Base-by-base conservation (phyloP, 2,329 filamentous ascomycete genomes). In the Fusarium goolgardi region DNA sequence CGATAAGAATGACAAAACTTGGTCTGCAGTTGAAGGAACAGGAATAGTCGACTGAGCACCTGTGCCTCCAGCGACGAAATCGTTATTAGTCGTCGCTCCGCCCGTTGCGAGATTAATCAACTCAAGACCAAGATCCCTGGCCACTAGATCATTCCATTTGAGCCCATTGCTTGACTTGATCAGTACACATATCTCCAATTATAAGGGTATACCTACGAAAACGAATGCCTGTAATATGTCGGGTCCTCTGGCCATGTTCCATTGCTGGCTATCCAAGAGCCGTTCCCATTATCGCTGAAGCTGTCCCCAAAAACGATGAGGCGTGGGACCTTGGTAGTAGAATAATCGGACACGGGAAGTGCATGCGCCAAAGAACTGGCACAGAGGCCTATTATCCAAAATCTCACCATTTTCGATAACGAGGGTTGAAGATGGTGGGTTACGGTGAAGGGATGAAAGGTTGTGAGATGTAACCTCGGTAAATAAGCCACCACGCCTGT, bases 291-390 rank as follows among this genome's bases (percentile, higher is more conserved):
- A 2, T 69, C 66, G 31, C 66, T 69, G 45, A 69, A 69, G 44
- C 66, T 69, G 11, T 69, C 66, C 6, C 66, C 66, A n/a, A 69
- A 67, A 11, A 69, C 65, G 18, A 69, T 46, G n/a, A 69, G 47
- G 0, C 66, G 63, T 0, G 57, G 53, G 1, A 50, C 55, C 4
- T 31, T 43, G 20, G 23, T 5, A 29, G 23, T 5, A 18, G 16
- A 8, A 4, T 40, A n/a, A 0, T 37, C 20, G 4, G 31, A 18
- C 6, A 45, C 5, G 15, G 65, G 65, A 2, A 40, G 18, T 1
- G 65, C 59, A 12, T 37, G 27, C 2, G 37, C 41, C 5, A 53
- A 6, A 55, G 49, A 35, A 5, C 32, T n/a, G 25, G 35, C 35
- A 7, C 20, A 67, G 0, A 59, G 34, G 5, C 23, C 45, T 1